Evolutionary conservation across 1,139 yeast species (phyloP), one percentile per base, ranked within the genome.

Genomic region (Debaryomycetaceae sp.): DNA sequence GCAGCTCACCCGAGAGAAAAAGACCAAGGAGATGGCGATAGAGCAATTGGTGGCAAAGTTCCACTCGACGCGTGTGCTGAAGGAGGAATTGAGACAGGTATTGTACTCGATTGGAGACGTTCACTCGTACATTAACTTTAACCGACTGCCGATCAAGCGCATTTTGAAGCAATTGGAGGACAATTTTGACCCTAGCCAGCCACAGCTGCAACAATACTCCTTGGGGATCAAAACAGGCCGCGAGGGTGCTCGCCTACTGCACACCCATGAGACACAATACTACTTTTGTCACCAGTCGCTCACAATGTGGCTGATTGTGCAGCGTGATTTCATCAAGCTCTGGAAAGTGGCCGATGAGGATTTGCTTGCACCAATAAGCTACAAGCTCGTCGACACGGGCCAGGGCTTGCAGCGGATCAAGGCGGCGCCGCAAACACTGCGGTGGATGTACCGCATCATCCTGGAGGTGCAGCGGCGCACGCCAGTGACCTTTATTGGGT

Each of bases 321-420:
- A 79, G 75, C 60, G 81, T 30, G 85, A 81, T 42, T 78, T 81
- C 81, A 75, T 80, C 40, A 72, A 69, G 52, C 54, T 81, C 16
- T 81, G 89, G 88, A 75, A 74, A 28, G 65, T 78, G 27, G 85
- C 88, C 0, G 91, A 81, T 46, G 70, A 70, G 23, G 89, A 82
- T 48, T 54, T 81, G 31, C 70, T 77, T 40, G 70, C 76, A 2
- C 56, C 54, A 10, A 48, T 56, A 15, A 56, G 60, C 14, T 81
- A 82, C 46, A 65, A 68, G 38, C 56, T 81, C 23, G 62, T 73
- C n/a, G 80, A 81, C 35, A 81, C 89, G 0, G 91, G 89, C 3
- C 91, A 81, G 52, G 91, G 91, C 15, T 60, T 82, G 16, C 79
- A 81, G 49, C 68, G 91, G 39, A 71, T 82, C 34, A 82, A 82